A percentile compares a stretch with the other conserved stretches of the same genome.
These are phyloP conservation scores for Hortiboletus campestris DNA, from an alignment of 768 basidiomycete species.

Conservation along the genomic window DNA sequence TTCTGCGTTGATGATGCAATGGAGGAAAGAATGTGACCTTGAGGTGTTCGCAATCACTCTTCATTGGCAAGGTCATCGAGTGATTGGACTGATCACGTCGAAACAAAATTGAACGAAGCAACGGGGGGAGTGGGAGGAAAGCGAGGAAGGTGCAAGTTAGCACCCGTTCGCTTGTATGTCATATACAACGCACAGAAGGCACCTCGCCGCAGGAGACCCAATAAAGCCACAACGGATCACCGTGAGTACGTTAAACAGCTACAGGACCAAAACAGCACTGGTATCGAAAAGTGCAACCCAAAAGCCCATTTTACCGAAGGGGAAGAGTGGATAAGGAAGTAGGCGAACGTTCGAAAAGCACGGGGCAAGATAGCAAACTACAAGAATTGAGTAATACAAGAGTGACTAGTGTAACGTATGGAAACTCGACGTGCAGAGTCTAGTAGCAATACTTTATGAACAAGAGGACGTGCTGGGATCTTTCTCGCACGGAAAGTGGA, in stretches of 20 bases:
- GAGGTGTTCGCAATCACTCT: slow-evolving; percentile 22
- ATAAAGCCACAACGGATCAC: slow-evolving; percentile 13
- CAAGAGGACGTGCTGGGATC: slow-evolving; percentile 4
- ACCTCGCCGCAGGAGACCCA: slow-evolving; percentile 23
- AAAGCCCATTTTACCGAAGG: not conserved
- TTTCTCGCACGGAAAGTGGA: not conserved
- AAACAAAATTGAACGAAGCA: not conserved
- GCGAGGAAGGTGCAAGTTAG: too few species aligned
- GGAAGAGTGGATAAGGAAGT: not conserved
- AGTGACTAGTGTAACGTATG: slow-evolving; percentile 4
- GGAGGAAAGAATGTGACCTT: slow-evolving; percentile 68
- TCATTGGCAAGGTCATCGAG: slow-evolving; percentile 16
- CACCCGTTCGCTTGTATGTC: not conserved
- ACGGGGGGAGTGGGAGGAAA: not conserved
- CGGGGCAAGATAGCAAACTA: not conserved
- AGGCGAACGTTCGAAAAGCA: not conserved
- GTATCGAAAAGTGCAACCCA: slow-evolving; percentile 6
- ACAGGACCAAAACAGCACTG: slow-evolving; percentile 16
- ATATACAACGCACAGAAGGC: slow-evolving; percentile 8
- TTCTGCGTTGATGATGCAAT: slow-evolving; percentile 62
- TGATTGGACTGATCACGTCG: slow-evolving; percentile 7
- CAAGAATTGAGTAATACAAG: slow-evolving; percentile 2
- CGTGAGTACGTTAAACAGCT: not conserved
- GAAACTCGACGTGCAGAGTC: not conserved
- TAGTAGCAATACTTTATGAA: not conserved